Evolutionary conservation across 345 rosid genomes (phyloP).

Genomic region (Microthlaspi erraticum): DNA sequence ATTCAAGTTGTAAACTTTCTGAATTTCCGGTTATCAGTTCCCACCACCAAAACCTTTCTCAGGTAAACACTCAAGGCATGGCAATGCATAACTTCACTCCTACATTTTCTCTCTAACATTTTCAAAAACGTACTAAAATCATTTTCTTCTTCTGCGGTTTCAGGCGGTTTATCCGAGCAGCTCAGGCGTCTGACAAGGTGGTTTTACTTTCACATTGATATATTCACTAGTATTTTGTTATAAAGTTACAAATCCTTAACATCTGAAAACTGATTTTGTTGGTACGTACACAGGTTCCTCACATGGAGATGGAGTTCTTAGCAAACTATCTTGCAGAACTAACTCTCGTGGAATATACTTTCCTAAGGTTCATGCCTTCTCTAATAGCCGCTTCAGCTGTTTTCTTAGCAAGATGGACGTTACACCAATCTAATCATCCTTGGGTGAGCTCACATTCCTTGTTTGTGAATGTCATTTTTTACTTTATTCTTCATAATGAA

Average conservation of each 20-base stretch:
- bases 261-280: constrained; percentile 10
- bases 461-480: background rate
- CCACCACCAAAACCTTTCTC: constrained; percentile 41
- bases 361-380: constrained; percentile 74
- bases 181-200: constrained; percentile 74
- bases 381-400: constrained; percentile 82
- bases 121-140: background rate
- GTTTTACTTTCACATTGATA: constrained; percentile 5
- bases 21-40: constrained; percentile 35
- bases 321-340: constrained; percentile 82
- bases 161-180: constrained; percentile 84
- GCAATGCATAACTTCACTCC: background rate
- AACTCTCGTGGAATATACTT: constrained; percentile 69
- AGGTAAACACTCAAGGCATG: constrained; percentile 14
- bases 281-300: constrained; percentile 47
- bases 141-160: background rate
- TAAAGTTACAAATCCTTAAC: constrained; percentile 9
- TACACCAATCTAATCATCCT: constrained; percentile 71
- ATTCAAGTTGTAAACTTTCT: constrained; percentile 27
- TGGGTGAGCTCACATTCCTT: constrained; percentile 61
- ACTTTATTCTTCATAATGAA: background rate
- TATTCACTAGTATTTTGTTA: background rate
- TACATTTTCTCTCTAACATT: background rate
- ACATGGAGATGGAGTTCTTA: constrained; percentile 67
- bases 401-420: constrained; percentile 83